A percentile compares a stretch with the other conserved stretches of the same genome.
Evolutionary conservation across 1,284 basidiomycete genomes (phyloP).

Genomic region (Ceratobasidium sp.): DNA sequence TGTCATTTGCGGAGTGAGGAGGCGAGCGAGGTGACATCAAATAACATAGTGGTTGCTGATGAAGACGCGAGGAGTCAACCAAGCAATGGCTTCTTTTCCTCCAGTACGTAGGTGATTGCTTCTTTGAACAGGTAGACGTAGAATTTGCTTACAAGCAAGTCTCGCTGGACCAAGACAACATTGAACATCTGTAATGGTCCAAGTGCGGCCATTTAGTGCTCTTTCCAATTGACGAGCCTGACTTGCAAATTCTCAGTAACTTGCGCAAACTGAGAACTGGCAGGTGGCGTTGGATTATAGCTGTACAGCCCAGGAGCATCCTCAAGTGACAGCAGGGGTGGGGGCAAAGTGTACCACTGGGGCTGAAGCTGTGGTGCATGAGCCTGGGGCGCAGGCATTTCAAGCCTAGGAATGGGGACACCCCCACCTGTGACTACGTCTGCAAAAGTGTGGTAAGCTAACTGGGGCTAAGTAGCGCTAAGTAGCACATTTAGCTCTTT

Average conservation of each 20-base stretch:
- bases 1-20: conserved; percentile 65
- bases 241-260: conserved; percentile 89
- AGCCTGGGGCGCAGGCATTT: conserved; percentile 52
- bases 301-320: conserved; percentile 45
- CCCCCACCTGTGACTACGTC: conserved; percentile 48
- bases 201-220: conserved; percentile 82
- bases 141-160: conserved; percentile 88
- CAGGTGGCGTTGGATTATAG: conserved; percentile 46
- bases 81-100: conserved; percentile 88
- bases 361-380: conserved; percentile 42
- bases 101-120: conserved; percentile 95
- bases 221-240: conserved; percentile 95
- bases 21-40: conserved; percentile 60
- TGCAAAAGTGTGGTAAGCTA: no score
- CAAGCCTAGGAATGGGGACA: conserved; percentile 69
- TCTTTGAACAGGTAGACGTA: conserved; percentile 97
- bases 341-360: conserved; percentile 29
- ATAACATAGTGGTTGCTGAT: conserved; percentile 58
- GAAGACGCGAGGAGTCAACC: conserved; percentile 68
- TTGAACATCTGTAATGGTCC: conserved; percentile 93
- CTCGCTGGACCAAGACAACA: conserved; percentile 87
- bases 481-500: no score
- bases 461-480: no score
- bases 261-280: conserved; percentile 68
- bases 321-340: conserved; percentile 13